Evolutionary conservation across 352 stramenopile species (phyloP).

Genomic region (Globisporangium viniferum): DNA sequence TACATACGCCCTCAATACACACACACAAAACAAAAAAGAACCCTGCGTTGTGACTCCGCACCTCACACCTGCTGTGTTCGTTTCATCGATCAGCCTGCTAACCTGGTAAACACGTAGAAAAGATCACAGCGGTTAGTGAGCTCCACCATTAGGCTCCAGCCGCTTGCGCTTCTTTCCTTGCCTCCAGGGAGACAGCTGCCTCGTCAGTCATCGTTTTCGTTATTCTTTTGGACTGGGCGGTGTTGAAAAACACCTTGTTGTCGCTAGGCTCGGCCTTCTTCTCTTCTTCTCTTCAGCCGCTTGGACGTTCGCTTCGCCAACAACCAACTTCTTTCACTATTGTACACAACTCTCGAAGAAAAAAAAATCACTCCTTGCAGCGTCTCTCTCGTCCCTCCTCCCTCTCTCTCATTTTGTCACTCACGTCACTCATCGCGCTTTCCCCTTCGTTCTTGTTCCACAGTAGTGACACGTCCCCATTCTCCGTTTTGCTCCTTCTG

Average conservation of each 20-base stretch:
- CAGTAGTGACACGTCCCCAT: background rate
- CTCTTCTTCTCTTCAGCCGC: conserved; percentile 13
- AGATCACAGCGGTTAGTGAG: background rate
- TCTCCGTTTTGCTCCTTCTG: background rate
- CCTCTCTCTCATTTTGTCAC: conserved; percentile 1
- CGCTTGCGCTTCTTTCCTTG: background rate
- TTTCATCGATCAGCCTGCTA: background rate
- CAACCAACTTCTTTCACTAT: conserved; percentile 37
- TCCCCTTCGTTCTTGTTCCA: background rate
- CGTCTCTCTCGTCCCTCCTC: conserved; percentile 8
- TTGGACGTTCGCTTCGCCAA: background rate
- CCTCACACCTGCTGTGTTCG: background rate
- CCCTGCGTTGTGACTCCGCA: background rate
- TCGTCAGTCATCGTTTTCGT: conserved; percentile 19
- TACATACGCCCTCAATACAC: background rate
- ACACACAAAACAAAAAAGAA: background rate
- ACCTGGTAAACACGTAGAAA: background rate
- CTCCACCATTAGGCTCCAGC: background rate
- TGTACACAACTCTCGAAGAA: conserved; percentile 28
- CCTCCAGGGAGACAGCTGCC: background rate
- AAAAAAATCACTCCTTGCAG: conserved; percentile 33
- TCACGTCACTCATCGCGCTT: background rate
- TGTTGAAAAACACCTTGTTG: conserved; percentile 88
- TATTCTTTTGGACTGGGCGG: conserved; percentile 37
- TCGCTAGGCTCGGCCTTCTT: conserved; percentile 15